Percentiles rank a stretch among this genome's conserved stretches.
phyloP scores from a whole-genome alignment of 129 eudicot genomes.

The Helianthus annuus region DNA sequence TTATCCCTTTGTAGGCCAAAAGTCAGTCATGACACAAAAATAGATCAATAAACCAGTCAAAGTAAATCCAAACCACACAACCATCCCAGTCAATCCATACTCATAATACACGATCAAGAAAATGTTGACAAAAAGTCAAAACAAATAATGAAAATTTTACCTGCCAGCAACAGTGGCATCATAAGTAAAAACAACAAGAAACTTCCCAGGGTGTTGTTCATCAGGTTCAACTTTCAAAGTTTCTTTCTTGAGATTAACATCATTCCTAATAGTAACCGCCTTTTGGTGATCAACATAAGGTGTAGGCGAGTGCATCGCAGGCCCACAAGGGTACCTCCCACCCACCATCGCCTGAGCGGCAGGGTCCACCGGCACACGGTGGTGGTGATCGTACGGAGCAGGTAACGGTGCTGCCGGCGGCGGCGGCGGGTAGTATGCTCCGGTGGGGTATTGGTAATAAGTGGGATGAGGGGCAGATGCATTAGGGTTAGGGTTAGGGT shows the following conservation, averaged over 20 bases:
- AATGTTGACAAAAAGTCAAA: not conserved
- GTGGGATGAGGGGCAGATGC: conserved; percentile 44
- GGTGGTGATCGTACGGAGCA: conserved; percentile 82
- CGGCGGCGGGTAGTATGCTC: conserved; percentile 60
- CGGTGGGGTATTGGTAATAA: conserved; percentile 66
- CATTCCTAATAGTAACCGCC: conserved; percentile 85
- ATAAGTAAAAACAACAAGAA: conserved; percentile 71
- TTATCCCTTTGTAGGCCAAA: conserved; percentile 1
- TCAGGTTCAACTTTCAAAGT: conserved; percentile 70
- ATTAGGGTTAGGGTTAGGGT: conserved; percentile 58
- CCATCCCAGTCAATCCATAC: conserved; percentile 21
- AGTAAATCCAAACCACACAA: conserved; percentile 17
- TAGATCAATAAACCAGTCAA: not conserved
- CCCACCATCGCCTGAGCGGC: conserved; percentile 61
- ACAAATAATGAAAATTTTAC: conserved; percentile 32
- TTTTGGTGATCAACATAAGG: conserved; percentile 95
- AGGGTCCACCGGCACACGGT: conserved; percentile 49
- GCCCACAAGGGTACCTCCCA: conserved; percentile 76
- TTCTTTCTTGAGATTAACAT: conserved; percentile 87
- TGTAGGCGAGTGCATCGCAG: conserved; percentile 54
- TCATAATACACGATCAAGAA: conserved; percentile 9
- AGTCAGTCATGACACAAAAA: not conserved
- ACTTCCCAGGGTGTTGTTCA: conserved; percentile 69
- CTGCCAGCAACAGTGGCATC: conserved; percentile 96
- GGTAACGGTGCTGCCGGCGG: conserved; percentile 56